Conservation (phyloP, 257 asterid genomes). For the Jacaranda copaia region DNA sequence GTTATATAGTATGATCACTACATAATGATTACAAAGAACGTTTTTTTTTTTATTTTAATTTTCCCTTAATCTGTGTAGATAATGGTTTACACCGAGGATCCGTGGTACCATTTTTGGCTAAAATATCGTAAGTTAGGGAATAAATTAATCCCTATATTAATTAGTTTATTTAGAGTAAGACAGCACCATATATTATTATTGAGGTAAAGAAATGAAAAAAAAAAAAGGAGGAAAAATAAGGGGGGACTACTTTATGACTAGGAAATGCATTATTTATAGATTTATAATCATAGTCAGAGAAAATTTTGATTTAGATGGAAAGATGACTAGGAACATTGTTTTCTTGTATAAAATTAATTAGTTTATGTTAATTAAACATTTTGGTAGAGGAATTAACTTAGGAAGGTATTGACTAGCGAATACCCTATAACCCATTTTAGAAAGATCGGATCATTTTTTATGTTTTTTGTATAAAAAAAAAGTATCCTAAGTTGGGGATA, state of each 20-base stretch:
- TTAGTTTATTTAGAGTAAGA: conserved; percentile 23
- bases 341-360: neutral
- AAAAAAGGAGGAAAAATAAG: neutral
- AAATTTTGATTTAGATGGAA: conserved; percentile 29
- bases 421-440: neutral
- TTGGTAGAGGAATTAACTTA: neutral
- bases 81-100: conserved; percentile 24
- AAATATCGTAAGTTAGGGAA: neutral
- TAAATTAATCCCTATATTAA: neutral
- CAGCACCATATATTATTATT: conserved; percentile 25
- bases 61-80: conserved; percentile 2
- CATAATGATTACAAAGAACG: neutral
- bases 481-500: no score
- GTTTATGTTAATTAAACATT: neutral
- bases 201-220: neutral
- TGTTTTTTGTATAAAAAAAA: no score
- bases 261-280: conserved; percentile 29
- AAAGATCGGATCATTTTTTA: neutral
- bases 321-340: conserved; percentile 33
- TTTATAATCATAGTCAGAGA: neutral
- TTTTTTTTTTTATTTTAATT: neutral
- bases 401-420: neutral
- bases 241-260: conserved; percentile 29
- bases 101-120: neutral
- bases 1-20: neutral